These are phyloP conservation scores for Spatholobus suberectus DNA, from an alignment of 306 rosid species.

Conservation along the genomic window DNA sequence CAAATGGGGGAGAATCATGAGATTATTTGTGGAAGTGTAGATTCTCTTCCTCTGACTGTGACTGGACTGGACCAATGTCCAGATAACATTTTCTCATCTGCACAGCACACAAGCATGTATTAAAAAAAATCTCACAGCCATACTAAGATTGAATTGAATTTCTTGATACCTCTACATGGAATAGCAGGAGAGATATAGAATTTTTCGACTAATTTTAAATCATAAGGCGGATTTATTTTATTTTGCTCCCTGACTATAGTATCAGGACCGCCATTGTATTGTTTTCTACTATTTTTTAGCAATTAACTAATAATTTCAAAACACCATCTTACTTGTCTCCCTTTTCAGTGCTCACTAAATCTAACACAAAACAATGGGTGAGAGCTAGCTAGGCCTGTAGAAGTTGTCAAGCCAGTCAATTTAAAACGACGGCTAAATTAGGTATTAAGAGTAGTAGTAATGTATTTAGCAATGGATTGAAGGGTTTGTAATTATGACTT, in stretches of 20 bases:
- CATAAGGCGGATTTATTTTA: no score
- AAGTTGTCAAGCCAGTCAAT: no score
- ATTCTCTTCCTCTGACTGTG: neutral
- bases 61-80: neutral
- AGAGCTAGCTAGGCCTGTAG: no score
- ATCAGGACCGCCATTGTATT: no score
- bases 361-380: no score
- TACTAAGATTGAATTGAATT: neutral
- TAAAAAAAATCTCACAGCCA: neutral
- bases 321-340: no score
- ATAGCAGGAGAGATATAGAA: neutral
- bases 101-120: neutral
- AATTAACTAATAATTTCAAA: constrained; percentile 15
- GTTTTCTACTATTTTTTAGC: neutral
- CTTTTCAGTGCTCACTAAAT: no score
- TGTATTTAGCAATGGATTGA: neutral
- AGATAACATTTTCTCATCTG: neutral
- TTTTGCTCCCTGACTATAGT: no score
- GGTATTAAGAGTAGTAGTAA: neutral
- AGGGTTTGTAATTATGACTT: neutral
- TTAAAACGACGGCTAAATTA: no score
- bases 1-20: neutral
- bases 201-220: neutral
- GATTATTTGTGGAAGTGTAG: neutral
- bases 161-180: neutral